A percentile compares a stretch with the other conserved stretches of the same genome.
These are phyloP conservation scores for Nakaseomyces delphensis DNA, from an alignment of 1,139 yeast genomes.

Conservation along the genomic window DNA sequence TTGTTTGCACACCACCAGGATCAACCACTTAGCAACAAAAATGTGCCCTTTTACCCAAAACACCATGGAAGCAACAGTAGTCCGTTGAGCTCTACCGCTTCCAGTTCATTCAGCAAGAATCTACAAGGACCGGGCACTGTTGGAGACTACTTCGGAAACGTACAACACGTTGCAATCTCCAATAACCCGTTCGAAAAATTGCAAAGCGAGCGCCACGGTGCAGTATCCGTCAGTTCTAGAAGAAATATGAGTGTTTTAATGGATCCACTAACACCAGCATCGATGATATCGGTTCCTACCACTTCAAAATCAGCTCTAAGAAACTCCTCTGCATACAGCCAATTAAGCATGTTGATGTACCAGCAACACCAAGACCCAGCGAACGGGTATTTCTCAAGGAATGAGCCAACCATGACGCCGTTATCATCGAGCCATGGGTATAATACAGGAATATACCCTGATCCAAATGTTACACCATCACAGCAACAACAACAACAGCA, in stretches of 20 bases:
- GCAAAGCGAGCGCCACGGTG: neutral
- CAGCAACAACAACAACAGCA: slow-evolving; percentile 1
- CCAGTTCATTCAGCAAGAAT: neutral
- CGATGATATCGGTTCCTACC: slow-evolving; percentile 5
- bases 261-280: slow-evolving; percentile 33
- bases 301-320: slow-evolving; percentile 8
- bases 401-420: slow-evolving; percentile 2
- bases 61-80: slow-evolving; percentile 8
- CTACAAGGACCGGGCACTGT: neutral
- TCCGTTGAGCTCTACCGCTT: neutral
- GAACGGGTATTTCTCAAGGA: neutral
- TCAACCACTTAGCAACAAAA: neutral
- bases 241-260: slow-evolving; percentile 31
- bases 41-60: slow-evolving; percentile 8
- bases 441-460: neutral
- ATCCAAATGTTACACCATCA: neutral
- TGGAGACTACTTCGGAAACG: slow-evolving; percentile 4
- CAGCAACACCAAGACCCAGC: neutral
- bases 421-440: slow-evolving; percentile 1
- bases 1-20: neutral
- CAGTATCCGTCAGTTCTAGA: slow-evolving; percentile 15
- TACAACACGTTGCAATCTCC: neutral
- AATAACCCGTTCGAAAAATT: slow-evolving; percentile 3
- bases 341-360: neutral
- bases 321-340: neutral